Base-by-base conservation (phyloP, 2,329 filamentous ascomycete genomes). In the Fusarium sp. region DNA sequence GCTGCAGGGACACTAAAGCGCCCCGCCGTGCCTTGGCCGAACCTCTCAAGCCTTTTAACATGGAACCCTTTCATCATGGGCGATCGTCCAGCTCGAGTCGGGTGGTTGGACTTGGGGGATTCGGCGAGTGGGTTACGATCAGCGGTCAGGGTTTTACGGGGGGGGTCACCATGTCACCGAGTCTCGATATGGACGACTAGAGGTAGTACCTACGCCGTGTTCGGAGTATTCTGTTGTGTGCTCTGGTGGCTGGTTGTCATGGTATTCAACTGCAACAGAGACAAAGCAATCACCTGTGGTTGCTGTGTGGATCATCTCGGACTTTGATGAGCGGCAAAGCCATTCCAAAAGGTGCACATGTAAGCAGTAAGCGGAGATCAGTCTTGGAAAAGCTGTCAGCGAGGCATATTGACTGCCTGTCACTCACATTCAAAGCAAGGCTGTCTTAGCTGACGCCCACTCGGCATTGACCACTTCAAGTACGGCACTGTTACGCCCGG, bases 1-100 rank as follows among this genome's bases (percentile, higher is more conserved):
- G 67, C 74, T 77, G 76, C 76, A 77, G 72, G 69, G 63, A 72
- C 73, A 64, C 75, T 78, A 78, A 73, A 56, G 67, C 66, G 72
- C 76, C 76, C 76, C 75, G 68, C 76, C 66, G 55, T 71, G 63
- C 71, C 72, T 69, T 75, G 74, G 67, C 63, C 69, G 67, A 75
- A 77, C 75, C 72, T 72, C 74, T 69, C 67, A 72, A 73, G 75
- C 73, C 75, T 72, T 11, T 51, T 61, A 66, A 74, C 68, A 74
- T 69, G 74, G 63, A 72, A 38, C 58, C 57, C 57, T 72, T 73
- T 71, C 69, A 75, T 74, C 72, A 74, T 74, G 72, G 66, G 62
- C 20, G 68, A 74, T 74, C 68, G 57, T 55, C 65, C 61, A 74
- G 46, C 51, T 60, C 36, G 71, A 55, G 62, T 73, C 42, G 59